Base-by-base conservation (phyloP, 192 early-diverging fungal genomes). In the Geosiphon pyriformis region DNA sequence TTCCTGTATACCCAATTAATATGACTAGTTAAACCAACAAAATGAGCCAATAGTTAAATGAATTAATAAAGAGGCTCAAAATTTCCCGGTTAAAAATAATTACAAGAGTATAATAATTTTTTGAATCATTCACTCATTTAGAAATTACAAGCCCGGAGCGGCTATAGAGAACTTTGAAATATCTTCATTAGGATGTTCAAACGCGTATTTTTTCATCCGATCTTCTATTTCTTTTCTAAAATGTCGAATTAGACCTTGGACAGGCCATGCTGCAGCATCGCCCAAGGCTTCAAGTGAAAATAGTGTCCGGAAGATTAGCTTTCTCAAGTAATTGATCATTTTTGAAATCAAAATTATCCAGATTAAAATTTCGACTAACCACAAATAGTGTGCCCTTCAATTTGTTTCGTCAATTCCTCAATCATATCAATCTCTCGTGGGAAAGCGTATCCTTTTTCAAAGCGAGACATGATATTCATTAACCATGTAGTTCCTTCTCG, bases 321-420 rank as follows among this genome's bases (percentile, higher is more conserved):
- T n/a, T n/a, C n/a, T n/a, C n/a, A n/a, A n/a, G n/a, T n/a, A n/a
- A 15, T 29, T 61, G 11, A 23, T 27, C 15, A 46, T 25, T 27
- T 27, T 0, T 22, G 3, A 47, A 0, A 3, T 18, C 15, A 30
- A 23, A 2, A 10, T 8, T 30, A 20, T 18, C 59, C 15, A 10
- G 37, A 27, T 34, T 22, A 30, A n/a, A 27, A 51, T 10, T 42
- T 33, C 30, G 31, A 32, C 61, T 10, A 51, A 64, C 61, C 61
- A 73, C 96, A 99, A 73, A 99, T 99, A n/a, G 96, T 99, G 74
- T 97, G 96, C 27, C 96, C 96, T 76, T 99, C 96, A 80, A 99
- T 99, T 80, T 97, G 90, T 74, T 94, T 86, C 31, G 91, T 87
- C 48, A 99, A 79, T 79, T 97, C 95, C 70, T 91, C 84, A 47